phyloP scores from a whole-genome alignment of 2,329 filamentous ascomycete genomes.

The Cryphonectria naterciae region DNA sequence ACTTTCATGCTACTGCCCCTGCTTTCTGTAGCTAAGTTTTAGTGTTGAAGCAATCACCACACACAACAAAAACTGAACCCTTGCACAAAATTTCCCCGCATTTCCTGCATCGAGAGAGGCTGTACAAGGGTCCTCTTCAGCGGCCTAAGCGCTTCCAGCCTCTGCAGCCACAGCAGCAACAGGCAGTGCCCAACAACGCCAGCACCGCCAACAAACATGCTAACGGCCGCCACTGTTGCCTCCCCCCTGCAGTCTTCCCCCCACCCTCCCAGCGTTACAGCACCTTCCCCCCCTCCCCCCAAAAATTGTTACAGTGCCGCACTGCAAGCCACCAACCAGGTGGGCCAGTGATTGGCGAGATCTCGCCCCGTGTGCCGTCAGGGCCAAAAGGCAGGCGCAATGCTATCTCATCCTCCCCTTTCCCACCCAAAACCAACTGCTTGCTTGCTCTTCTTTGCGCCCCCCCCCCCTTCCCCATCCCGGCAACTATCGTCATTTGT shows the following conservation, averaged over 20 bases:
- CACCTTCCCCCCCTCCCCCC: not conserved
- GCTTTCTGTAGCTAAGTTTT: not conserved
- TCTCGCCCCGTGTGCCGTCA: not conserved
- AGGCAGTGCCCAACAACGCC: not conserved
- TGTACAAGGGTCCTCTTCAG: not conserved
- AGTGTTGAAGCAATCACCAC: not conserved
- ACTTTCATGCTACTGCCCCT: not conserved
- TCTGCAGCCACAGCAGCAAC: not conserved
- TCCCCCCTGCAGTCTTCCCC: no score
- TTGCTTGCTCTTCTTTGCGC: not conserved
- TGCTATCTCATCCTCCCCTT: not conserved
- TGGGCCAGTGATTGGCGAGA: constrained; percentile 8
- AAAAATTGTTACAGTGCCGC: not conserved
- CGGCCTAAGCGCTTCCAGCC: not conserved
- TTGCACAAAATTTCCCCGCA: constrained; percentile 25
- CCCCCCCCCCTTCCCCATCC: not conserved
- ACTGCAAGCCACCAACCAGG: not conserved
- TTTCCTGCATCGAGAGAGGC: constrained; percentile 26
- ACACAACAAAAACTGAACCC: constrained; percentile 7
- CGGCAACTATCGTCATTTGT: not conserved
- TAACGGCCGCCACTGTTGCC: not conserved
- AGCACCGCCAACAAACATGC: not conserved
- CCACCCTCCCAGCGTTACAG: not conserved
- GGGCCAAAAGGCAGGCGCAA: not conserved
- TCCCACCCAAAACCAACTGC: not conserved